These are phyloP conservation scores for Alternaria burnsii DNA, from an alignment of 2,329 filamentous ascomycete genomes.

Conservation along the genomic window DNA sequence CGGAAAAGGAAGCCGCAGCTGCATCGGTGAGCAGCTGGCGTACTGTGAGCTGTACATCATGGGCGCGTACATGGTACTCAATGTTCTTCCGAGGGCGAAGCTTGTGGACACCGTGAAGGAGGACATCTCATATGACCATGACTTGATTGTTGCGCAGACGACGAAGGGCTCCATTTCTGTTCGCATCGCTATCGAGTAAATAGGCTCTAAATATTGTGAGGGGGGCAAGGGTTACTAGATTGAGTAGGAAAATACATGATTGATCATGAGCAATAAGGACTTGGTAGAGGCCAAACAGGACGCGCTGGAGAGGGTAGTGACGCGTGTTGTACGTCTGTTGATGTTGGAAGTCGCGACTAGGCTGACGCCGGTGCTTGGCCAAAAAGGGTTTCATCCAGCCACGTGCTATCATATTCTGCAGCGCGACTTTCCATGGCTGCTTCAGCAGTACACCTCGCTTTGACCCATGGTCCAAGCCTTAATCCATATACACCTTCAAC, in stretches of 20 bases:
- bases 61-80: slow-evolving; percentile 31
- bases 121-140: slow-evolving; percentile 37
- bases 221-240: neutral
- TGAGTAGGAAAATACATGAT: neutral
- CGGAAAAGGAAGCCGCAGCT: slow-evolving; percentile 40
- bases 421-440: neutral
- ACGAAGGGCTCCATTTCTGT: slow-evolving; percentile 37
- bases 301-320: neutral
- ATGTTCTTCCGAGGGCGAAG: slow-evolving; percentile 32
- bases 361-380: neutral
- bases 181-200: slow-evolving; percentile 32
- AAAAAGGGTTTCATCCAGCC: neutral
- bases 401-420: neutral
- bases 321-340: neutral
- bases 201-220: neutral
- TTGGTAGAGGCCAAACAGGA: neutral
- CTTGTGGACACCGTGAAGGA: slow-evolving; percentile 36
- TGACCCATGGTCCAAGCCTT: neutral
- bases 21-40: slow-evolving; percentile 43
- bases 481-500: too few species aligned
- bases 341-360: neutral
- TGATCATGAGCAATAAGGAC: neutral
- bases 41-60: slow-evolving; percentile 39
- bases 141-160: slow-evolving; percentile 37
- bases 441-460: neutral